Evolutionary conservation across 2,329 filamentous ascomycete species (phyloP), one percentile per base, ranked within the genome.

Genomic region (Aureobasidium sp.): DNA sequence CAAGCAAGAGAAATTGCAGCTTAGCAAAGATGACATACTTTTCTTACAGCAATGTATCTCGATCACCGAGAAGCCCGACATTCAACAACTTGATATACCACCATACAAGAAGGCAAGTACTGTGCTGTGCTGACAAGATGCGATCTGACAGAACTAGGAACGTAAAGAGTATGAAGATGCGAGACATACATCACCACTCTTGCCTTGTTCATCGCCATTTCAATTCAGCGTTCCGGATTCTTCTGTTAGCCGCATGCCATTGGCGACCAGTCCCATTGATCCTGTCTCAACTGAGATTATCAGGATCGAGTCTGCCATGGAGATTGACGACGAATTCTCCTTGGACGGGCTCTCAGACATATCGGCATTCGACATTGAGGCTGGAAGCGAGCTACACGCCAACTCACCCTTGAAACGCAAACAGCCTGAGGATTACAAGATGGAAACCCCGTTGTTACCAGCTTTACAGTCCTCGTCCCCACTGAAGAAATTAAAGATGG

Each of bases 1-100:
- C 22, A 69, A 65, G 51, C 42, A 62, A 3, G 76, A 77, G 65
- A 78, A 71, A 61, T 60, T 78, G 6, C 64, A 65, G 8, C 63
- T 76, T 3, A 67, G 70, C 11, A 72, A 62, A 49, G 67, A 73
- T 1, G 68, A 57, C 15, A 61, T 77, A 22, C 15, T 36, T n/a
- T 57, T 57, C n/a, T n/a, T 60, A 22, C 57, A 60, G 27, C 34
- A 51, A 25, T 60, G 57, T 11, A 25, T 49, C 12, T 42, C 34
- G 11, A 22, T 41, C 9, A 4, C 14, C 4, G 34, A 51, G 15
- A 17, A 49, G 22, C 44, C 34, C 8, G 25, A 41, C 1, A 15
- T 9, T 14, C 25, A 42, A 17, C 36, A 41, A 2, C 27, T 45
- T 3, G 36, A n/a, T 5, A 25, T 15, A 22, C 57, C 36, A 2